Conservation (phyloP, 148 eudicot genomes). For the Chenopodium formosanum region DNA sequence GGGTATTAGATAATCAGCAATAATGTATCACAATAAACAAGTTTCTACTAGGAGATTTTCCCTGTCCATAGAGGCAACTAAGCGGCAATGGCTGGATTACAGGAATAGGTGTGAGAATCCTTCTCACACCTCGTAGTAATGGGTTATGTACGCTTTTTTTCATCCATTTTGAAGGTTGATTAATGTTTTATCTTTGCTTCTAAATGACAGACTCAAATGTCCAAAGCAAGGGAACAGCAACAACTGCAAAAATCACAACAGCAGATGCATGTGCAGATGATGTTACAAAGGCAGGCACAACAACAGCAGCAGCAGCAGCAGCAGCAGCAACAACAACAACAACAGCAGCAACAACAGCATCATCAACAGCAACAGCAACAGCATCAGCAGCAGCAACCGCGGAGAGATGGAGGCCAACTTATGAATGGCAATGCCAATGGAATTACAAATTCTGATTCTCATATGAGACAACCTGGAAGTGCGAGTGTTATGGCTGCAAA, state of each 20-base stretch:
- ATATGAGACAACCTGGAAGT: conserved; percentile 59
- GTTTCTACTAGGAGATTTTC: not conserved
- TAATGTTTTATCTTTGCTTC: not conserved
- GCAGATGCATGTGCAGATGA: conserved; percentile 38
- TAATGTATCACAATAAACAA: not conserved
- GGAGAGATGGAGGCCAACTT: conserved; percentile 40
- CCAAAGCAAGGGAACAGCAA: conserved; percentile 45
- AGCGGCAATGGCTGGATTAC: not conserved
- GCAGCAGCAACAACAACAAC: conserved; percentile 35
- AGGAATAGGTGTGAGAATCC: not conserved
- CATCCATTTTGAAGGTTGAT: not conserved
- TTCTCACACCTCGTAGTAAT: not conserved
- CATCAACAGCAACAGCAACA: conserved; percentile 24
- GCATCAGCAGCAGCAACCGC: conserved; percentile 35
- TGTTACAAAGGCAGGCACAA: too few species aligned
- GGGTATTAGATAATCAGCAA: not conserved
- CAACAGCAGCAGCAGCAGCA: conserved; percentile 37
- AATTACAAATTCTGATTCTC: conserved; percentile 42
- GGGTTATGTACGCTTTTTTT: conserved; percentile 1
- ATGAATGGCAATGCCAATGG: conserved; percentile 40
- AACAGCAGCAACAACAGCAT: conserved; percentile 21
- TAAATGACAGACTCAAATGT: conserved; percentile 37
- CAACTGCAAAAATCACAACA: conserved; percentile 36
- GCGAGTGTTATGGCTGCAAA: conserved; percentile 64
- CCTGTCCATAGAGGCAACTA: not conserved